Percentiles rank a stretch among this genome's conserved stretches.
Evolutionary conservation across 805 yeast genomes (phyloP).

Genomic region (Candida multigemmis): DNA sequence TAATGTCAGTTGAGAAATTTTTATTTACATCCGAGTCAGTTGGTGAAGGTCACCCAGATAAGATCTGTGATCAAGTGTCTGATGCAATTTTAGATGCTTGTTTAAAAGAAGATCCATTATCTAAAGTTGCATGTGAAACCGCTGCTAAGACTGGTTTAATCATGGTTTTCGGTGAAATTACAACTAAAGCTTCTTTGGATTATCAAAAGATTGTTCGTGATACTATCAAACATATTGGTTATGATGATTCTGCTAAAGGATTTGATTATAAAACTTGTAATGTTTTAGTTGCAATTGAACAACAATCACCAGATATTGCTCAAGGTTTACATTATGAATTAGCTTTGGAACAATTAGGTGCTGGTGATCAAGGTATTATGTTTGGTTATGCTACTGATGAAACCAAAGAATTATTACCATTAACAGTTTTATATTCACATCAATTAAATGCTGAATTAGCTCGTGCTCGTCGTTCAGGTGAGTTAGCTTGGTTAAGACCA

Average conservation of each 20-base stretch:
- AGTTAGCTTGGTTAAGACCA: slow-evolving; percentile 95
- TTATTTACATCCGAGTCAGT: slow-evolving; percentile 81
- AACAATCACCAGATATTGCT: slow-evolving; percentile 98
- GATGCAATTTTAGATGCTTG: slow-evolving; percentile 98
- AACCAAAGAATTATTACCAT: slow-evolving; percentile 94
- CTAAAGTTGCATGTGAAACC: slow-evolving; percentile 99
- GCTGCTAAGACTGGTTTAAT: slow-evolving; percentile 99
- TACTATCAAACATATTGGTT: slow-evolving; percentile 97
- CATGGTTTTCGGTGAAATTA: slow-evolving; percentile 98
- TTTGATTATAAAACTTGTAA: slow-evolving; percentile 99
- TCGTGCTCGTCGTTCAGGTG: slow-evolving; percentile 93
- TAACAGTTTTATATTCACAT: slow-evolving; percentile 90
- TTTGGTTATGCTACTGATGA: slow-evolving; percentile 99
- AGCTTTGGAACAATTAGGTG: slow-evolving; percentile 95
- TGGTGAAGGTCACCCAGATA: slow-evolving; percentile 93
- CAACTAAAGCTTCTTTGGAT: slow-evolving; percentile 92
- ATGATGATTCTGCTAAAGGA: slow-evolving; percentile 92
- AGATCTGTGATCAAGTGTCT: slow-evolving; percentile 97
- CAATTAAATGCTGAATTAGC: slow-evolving; percentile 95
- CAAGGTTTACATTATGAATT: slow-evolving; percentile 97
- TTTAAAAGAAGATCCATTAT: slow-evolving; percentile 87
- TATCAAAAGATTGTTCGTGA: slow-evolving; percentile 97
- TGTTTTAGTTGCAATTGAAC: slow-evolving; percentile 97
- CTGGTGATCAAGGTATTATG: slow-evolving; percentile 99
- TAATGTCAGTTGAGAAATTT: slow-evolving; percentile 26